Evolutionary conservation across 257 asterid genomes (phyloP), one percentile per base, ranked within the genome.

Genomic region (Solanum tarapatanum): DNA sequence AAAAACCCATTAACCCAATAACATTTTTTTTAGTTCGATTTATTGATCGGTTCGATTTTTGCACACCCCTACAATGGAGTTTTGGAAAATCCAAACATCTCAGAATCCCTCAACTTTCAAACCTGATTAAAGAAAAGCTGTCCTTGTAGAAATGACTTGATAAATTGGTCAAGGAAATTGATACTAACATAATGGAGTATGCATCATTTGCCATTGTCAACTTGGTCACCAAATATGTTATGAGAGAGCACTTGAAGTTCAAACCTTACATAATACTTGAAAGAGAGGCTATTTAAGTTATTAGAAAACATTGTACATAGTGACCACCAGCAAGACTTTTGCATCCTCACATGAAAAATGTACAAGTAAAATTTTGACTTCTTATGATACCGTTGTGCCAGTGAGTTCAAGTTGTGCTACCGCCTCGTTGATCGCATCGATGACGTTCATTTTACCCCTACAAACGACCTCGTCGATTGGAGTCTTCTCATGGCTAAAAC

Each of bases 391-490:
- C 21, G 89, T 90, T 45, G 98, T 37, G 86, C 92, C 91, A 4
- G 91, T 66, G 30, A 97, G 95, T 88, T 95, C 98, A 87, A 91
- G 88, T 91, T 95, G 94, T 1, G 97, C 91, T 36, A 90, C 89
- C 33, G 98, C 95, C 88, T 94, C 96, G 43, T 93, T 94, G 23
- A 96, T 89, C 8, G 96, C 98, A 90, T 95, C 98, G 1, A 97
- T 23, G 85, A 93, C 93, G 24, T 92, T 91, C 97, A 94, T 85
- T 89, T 92, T 95, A 60, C 97, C 98, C 87, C 90, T 86, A 45
- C 77, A 75, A 41, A 94, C 92, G 21, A 96, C 99, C 94, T 96
- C 99, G 68, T 97, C 99, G 87, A 96, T 87, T 3, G 99, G 98
- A 69, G 98, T 96, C 88, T 93, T 95, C 93, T 96, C 98, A 24